Evolutionary conservation across 805 yeast genomes (phyloP).

Genomic region (Starmerella etchellsii): DNA sequence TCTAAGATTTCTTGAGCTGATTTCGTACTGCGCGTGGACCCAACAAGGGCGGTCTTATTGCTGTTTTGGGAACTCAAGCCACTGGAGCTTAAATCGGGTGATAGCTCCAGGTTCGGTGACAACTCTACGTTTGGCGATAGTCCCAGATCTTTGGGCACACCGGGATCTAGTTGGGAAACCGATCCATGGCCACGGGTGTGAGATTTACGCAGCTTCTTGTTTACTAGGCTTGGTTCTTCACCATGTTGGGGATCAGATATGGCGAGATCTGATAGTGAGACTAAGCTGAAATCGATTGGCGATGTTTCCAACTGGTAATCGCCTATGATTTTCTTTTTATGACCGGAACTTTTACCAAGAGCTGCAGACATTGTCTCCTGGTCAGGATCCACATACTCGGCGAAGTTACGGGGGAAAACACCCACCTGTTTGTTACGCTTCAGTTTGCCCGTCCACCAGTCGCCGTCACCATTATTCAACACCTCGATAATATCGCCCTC

Average conservation of each 20-base stretch:
- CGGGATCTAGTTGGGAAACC: not conserved
- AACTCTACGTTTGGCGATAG: too few species aligned
- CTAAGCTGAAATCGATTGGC: slow-evolving; percentile 1
- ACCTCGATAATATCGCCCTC: slow-evolving; percentile 91
- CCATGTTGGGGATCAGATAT: slow-evolving; percentile 11
- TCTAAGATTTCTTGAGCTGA: slow-evolving; percentile 23
- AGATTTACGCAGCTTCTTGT: not conserved
- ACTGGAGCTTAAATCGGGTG: not conserved
- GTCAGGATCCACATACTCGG: slow-evolving; percentile 35
- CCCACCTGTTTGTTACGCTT: slow-evolving; percentile 74
- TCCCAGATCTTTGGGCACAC: too few species aligned
- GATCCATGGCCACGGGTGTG: not conserved
- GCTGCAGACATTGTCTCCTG: slow-evolving; percentile 20
- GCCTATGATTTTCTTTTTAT: not conserved
- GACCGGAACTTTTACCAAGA: slow-evolving; percentile 1
- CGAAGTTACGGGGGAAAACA: slow-evolving; percentile 77
- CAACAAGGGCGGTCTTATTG: not conserved
- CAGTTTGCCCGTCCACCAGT: slow-evolving; percentile 82
- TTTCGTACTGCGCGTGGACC: slow-evolving; percentile 12
- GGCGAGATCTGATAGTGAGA: slow-evolving; percentile 12
- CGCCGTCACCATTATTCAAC: slow-evolving; percentile 64
- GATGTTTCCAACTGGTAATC: slow-evolving; percentile 1
- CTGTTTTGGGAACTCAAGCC: not conserved
- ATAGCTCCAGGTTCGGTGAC: not conserved
- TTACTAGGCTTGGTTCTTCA: not conserved